Evolutionary conservation across 805 yeast genomes (phyloP).

Genomic region (Aciculoconidium aculeatum): DNA sequence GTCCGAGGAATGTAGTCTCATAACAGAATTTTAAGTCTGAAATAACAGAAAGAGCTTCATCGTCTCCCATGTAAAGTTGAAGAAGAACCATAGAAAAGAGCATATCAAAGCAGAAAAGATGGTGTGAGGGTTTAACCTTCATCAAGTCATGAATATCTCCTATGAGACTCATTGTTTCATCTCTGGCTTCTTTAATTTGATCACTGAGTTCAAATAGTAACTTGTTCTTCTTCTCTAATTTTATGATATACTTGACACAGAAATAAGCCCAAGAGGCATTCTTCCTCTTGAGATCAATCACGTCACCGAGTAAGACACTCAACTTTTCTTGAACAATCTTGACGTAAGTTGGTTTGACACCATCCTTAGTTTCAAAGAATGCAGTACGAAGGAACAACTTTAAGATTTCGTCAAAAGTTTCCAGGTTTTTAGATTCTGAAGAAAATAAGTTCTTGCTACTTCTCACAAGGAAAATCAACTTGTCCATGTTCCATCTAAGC

Average conservation of each 20-base stretch:
- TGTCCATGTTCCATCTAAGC: slow-evolving; percentile 58
- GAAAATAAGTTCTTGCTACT: slow-evolving; percentile 31
- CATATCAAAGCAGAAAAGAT: slow-evolving; percentile 64
- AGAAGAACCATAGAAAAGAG: slow-evolving; percentile 70
- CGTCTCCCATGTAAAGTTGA: slow-evolving; percentile 71
- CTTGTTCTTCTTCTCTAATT: slow-evolving; percentile 18
- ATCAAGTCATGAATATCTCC: slow-evolving; percentile 18
- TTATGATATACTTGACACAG: slow-evolving; percentile 36
- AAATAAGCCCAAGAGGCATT: slow-evolving; percentile 59
- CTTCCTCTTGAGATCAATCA: slow-evolving; percentile 40
- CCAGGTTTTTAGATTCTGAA: slow-evolving; percentile 8
- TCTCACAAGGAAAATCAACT: slow-evolving; percentile 47
- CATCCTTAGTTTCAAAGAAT: slow-evolving; percentile 27
- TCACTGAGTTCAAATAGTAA: slow-evolving; percentile 49
- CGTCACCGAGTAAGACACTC: slow-evolving; percentile 59
- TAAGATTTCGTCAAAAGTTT: slow-evolving; percentile 32
- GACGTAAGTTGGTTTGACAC: slow-evolving; percentile 5
- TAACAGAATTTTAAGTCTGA: slow-evolving; percentile 67
- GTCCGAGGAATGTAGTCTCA: slow-evolving; percentile 33
- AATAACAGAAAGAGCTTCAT: slow-evolving; percentile 70
- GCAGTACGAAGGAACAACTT: slow-evolving; percentile 35
- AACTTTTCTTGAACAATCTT: slow-evolving; percentile 53
- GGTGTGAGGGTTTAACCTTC: slow-evolving; percentile 31
- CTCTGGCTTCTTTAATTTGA: slow-evolving; percentile 44
- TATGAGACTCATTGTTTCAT: slow-evolving; percentile 45